Conservation (phyloP, 1,284 basidiomycete genomes). For the Earliella scabrosa region DNA sequence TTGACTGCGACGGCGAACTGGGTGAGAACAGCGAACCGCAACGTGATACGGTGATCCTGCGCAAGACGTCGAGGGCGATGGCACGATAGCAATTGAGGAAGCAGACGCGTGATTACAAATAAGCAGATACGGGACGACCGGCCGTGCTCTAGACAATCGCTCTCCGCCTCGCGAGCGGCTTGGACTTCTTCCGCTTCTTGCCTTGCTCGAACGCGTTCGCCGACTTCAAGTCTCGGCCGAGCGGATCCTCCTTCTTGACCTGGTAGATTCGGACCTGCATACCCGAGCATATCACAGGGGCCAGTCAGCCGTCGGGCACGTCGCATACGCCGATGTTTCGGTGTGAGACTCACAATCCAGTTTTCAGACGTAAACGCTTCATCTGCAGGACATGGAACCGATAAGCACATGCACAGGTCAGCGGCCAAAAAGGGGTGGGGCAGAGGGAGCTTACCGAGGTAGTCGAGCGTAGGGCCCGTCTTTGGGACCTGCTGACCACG, state of each 20-base stretch:
- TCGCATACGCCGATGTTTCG: not conserved
- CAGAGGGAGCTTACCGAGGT: constrained; percentile 59
- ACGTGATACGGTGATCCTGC: too few species aligned
- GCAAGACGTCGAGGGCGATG: too few species aligned
- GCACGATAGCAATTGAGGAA: too few species aligned
- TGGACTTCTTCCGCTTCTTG: constrained; percentile 83
- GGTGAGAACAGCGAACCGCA: too few species aligned
- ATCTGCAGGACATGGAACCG: constrained; percentile 50
- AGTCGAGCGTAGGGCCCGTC: constrained; percentile 83
- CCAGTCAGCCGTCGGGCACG: constrained; percentile 3
- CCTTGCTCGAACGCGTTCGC: constrained; percentile 87
- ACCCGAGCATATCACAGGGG: constrained; percentile 3
- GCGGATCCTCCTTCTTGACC: constrained; percentile 92
- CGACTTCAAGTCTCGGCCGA: constrained; percentile 87
- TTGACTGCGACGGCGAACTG: too few species aligned
- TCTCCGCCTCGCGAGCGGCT: constrained; percentile 64
- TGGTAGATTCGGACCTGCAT: constrained; percentile 88
- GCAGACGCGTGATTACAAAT: too few species aligned
- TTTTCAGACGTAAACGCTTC: constrained; percentile 98
- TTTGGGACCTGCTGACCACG: constrained; percentile 80
- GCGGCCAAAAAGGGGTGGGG: not conserved
- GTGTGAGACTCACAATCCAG: constrained; percentile 81
- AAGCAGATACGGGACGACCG: not conserved
- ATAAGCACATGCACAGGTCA: constrained; percentile 20
- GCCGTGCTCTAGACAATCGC: constrained; percentile 41